A percentile compares a stretch with the other conserved stretches of the same genome.
phyloP scores from a whole-genome alignment of 345 rosid genomes.

The Sonneratia caseolaris region DNA sequence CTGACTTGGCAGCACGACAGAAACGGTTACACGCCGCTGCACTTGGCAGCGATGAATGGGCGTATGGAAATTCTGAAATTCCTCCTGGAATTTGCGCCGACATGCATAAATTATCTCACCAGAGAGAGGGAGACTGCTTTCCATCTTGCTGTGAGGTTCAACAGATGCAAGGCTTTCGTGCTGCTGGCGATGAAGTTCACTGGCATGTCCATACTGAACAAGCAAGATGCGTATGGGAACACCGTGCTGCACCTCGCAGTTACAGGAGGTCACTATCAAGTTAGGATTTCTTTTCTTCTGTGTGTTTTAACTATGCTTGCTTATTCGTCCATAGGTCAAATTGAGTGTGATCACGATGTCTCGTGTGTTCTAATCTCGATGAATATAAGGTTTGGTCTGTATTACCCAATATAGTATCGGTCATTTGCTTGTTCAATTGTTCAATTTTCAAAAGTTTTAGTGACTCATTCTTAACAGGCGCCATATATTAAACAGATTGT shows the following conservation, averaged over 20 bases:
- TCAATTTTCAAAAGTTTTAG: no score
- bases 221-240: slow-evolving; percentile 16
- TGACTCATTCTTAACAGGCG: no score
- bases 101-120: slow-evolving; percentile 5
- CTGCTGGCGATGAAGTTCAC: background rate
- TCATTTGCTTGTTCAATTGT: no score
- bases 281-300: background rate
- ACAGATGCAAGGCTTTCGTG: background rate
- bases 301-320: no score
- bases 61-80: slow-evolving; percentile 4
- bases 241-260: slow-evolving; percentile 19
- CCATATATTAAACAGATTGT: no score
- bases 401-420: no score
- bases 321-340: no score
- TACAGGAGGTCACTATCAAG: background rate
- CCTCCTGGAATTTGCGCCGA: slow-evolving; percentile 8
- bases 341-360: no score
- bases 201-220: slow-evolving; percentile 2
- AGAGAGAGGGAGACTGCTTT: slow-evolving; percentile 11
- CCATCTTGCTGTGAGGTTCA: slow-evolving; percentile 19
- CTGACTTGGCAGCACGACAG: slow-evolving; percentile 8
- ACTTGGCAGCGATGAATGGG: slow-evolving; percentile 17
- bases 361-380: background rate
- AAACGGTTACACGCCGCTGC: slow-evolving; percentile 15
- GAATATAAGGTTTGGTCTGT: background rate